Percentiles rank a stretch among this genome's conserved stretches.
Evolutionary conservation across 1,284 basidiomycete genomes (phyloP).

Genomic region (Irpex sp.): DNA sequence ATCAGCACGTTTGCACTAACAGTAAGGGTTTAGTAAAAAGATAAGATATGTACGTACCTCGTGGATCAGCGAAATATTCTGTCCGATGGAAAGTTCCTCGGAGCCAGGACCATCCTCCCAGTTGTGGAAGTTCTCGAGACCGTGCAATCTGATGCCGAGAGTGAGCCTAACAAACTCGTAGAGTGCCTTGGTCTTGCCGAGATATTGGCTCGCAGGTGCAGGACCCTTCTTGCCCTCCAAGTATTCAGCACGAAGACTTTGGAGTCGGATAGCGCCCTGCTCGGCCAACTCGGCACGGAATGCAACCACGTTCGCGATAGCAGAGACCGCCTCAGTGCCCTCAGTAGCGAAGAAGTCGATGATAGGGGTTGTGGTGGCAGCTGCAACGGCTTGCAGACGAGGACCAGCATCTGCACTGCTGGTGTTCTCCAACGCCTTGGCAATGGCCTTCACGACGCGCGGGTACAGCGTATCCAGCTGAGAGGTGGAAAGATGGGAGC

Average conservation of each 20-base stretch:
- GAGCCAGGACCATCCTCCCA: conserved; percentile 56
- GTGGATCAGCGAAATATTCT: conserved; percentile 65
- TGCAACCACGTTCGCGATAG: conserved; percentile 32
- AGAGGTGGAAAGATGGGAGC: conserved; percentile 31
- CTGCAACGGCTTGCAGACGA: conserved; percentile 66
- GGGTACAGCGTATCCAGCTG: conserved; percentile 31
- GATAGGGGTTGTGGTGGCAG: conserved; percentile 54
- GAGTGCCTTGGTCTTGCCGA: conserved; percentile 61
- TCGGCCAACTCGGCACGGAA: conserved; percentile 51
- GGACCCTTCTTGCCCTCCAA: conserved; percentile 50
- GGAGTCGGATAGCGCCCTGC: conserved; percentile 42
- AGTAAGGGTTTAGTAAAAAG: neutral
- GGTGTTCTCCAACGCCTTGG: conserved; percentile 57
- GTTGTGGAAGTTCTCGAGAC: conserved; percentile 57
- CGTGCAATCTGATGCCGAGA: conserved; percentile 72
- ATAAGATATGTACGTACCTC: conserved; percentile 26
- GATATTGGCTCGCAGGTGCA: conserved; percentile 56
- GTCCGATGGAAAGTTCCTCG: conserved; percentile 61
- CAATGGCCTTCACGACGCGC: conserved; percentile 38
- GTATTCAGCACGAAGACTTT: conserved; percentile 48
- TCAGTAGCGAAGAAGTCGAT: conserved; percentile 53
- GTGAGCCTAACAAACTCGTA: conserved; percentile 70
- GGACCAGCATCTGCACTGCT: conserved; percentile 66
- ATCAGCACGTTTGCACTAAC: conserved; percentile 24
- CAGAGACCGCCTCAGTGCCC: conserved; percentile 14